Base-by-base conservation (phyloP, 768 basidiomycete species). In the Leccinum sublutescens region DNA sequence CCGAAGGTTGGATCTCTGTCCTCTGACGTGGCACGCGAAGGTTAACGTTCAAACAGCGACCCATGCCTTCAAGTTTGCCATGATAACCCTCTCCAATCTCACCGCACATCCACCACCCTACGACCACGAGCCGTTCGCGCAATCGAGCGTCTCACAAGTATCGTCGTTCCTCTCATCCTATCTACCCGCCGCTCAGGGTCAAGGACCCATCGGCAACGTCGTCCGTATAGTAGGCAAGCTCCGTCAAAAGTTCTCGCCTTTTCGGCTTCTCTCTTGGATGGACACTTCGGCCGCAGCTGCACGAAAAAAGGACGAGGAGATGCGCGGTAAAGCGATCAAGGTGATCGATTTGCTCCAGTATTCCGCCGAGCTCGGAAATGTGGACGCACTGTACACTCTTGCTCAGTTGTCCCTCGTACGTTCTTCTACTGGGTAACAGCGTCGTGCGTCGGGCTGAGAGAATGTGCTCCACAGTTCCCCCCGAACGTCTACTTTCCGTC, bases 331-430 rank as follows among this genome's bases (percentile, higher is more conserved):
- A 66, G 87, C 89, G 9, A 85, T 91, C 69, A 93, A 93, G 70
- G 89, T 91, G 33, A 68, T 93, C 14, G 91, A 93, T 67, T 70
- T 95, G 11, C 75, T 95, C 31, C 83, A 91, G 59, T 88, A 92
- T 74, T 90, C 93, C 1, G 85, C 86, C 7, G 90, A 92, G 55
- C 74, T 92, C 50, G 94, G 93, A 12, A 82, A 90, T 66, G 72
- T 71, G 56, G 89, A 94, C 57, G 91, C 92, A 10, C 65, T 92
- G 27, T 91, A 82, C 67, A 81, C 81, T 1, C 79, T 89, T 12
- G 89, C 82, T 2, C 78, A 84, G 54, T 73, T 93, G 51, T 87
- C 88, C 52, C 65, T 92, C 74, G 89, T 90, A 63, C 58, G 85
- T 76, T 38, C 21, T 23, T 23, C 29, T n/a, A 19, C 55, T 10